Base-by-base conservation (phyloP, 1,139 yeast genomes). In the Lodderomyces beijingensis region DNA sequence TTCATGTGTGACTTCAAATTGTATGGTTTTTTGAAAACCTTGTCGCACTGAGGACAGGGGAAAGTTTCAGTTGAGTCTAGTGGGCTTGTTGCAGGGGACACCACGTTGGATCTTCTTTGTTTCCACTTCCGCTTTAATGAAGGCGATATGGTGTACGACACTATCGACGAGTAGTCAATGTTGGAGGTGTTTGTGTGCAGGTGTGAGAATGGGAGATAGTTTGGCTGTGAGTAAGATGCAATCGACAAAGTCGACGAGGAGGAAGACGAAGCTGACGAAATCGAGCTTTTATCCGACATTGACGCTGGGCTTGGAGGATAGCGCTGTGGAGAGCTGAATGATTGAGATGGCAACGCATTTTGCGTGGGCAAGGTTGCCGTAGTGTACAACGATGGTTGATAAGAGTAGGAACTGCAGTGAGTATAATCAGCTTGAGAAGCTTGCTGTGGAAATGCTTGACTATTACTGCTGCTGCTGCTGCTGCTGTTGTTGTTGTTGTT, bases 1-100 rank as follows among this genome's bases (percentile, higher is more conserved):
- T 67, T 71, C 67, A 69, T 63, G 47, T 75, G 81, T 13, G 74
- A 66, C 45, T 72, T 72, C 35, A 75, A 55, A 46, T 75, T 75
- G 53, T 75, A 75, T 7, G 76, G 75, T 43, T 73, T 71, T 39
- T 62, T 68, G 48, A 75, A 75, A 4, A 61, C 59, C 47, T 74
- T 75, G 6, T 62, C 65, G 48, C 81, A 75, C 11, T 59, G 51
- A 8, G 57, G 53, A 46, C 81, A 75, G 2, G 67, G 62, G 44
- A 59, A 70, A 4, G 46, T 30, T 30, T 44, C 47, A 2, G 22
- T 23, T 1, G 27, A 16, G 22, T 42, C 39, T 3, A 22, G 36
- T 32, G 7, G 20, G 14, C n/a, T 34, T 7, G 36, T 21, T 16
- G 19, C 4, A 4, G 29, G 19, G 5, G 18, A 16, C n/a, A 16